Evolutionary conservation across 1,284 basidiomycete genomes (phyloP).

Genomic region (Spongispora temasekensis): DNA sequence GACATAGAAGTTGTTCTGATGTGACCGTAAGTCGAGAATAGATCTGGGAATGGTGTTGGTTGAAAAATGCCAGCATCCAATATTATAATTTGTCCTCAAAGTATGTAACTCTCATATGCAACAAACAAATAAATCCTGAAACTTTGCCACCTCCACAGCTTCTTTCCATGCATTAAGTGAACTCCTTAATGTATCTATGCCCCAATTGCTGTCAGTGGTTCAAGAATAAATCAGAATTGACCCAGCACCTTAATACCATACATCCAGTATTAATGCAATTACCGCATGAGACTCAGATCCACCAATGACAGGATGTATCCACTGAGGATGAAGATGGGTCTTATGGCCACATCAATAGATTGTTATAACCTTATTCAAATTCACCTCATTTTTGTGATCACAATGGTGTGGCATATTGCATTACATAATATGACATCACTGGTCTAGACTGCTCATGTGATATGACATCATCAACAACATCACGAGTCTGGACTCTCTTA

Average conservation of each 20-base stretch:
- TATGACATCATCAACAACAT: no score
- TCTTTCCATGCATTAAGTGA: background rate
- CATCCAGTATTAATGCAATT: background rate
- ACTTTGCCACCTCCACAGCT: background rate
- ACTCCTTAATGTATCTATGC: background rate
- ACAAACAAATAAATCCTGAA: background rate
- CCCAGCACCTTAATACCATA: background rate
- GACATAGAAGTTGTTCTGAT: background rate
- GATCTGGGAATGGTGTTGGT: background rate
- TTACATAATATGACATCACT: no score
- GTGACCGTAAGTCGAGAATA: background rate
- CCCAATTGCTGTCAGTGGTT: background rate
- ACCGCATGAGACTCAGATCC: no score
- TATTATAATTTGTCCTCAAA: background rate
- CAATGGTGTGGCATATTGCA: no score
- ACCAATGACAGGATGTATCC: no score
- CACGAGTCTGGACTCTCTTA: no score
- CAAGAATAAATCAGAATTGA: background rate
- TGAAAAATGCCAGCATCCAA: background rate
- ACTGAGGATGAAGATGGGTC: no score
- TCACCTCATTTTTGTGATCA: no score
- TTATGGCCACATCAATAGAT: no score
- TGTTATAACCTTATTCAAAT: no score
- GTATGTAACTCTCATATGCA: background rate
- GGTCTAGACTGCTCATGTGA: no score